Percentiles rank a stretch among this genome's conserved stretches.
These are phyloP conservation scores for Acacia acuminata DNA, from an alignment of 306 rosid genomes.

Conservation along the genomic window DNA sequence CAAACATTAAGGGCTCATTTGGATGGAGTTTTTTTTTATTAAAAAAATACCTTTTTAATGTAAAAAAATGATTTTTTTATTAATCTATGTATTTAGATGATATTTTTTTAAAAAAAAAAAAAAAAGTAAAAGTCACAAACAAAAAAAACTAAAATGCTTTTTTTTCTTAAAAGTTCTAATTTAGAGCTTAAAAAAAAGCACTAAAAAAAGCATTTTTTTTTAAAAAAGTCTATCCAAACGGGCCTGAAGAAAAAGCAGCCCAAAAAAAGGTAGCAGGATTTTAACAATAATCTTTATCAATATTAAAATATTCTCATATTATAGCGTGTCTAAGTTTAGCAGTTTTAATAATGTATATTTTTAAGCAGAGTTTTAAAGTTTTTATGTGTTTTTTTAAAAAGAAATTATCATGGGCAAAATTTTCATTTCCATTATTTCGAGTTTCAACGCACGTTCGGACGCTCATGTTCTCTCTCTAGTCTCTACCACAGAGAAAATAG, in stretches of 20 bases:
- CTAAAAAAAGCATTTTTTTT: no score
- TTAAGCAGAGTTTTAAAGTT: not conserved
- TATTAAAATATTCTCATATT: not conserved
- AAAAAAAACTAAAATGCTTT: no score
- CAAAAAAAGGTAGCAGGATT: not conserved
- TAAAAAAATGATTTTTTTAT: no score
- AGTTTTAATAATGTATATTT: not conserved
- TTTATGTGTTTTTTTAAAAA: not conserved
- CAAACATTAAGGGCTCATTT: not conserved
- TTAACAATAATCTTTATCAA: not conserved
- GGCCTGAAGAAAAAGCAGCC: not conserved
- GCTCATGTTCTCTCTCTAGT: slow-evolving; percentile 25
- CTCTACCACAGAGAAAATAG: slow-evolving; percentile 32
- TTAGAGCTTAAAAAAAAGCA: no score
- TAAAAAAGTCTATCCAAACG: no score
- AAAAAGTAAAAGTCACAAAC: no score
- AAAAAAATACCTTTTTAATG: no score
- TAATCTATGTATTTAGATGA: no score
- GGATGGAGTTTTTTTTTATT: no score
- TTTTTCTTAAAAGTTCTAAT: no score
- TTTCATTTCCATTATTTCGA: not conserved
- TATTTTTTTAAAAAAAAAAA: no score
- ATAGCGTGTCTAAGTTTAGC: not conserved
- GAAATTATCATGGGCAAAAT: not conserved
- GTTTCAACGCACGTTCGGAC: slow-evolving; percentile 32